Percentiles rank a stretch among this genome's conserved stretches.
phyloP scores from a whole-genome alignment of 148 eudicot species.

The Fallopia convolvulus region DNA sequence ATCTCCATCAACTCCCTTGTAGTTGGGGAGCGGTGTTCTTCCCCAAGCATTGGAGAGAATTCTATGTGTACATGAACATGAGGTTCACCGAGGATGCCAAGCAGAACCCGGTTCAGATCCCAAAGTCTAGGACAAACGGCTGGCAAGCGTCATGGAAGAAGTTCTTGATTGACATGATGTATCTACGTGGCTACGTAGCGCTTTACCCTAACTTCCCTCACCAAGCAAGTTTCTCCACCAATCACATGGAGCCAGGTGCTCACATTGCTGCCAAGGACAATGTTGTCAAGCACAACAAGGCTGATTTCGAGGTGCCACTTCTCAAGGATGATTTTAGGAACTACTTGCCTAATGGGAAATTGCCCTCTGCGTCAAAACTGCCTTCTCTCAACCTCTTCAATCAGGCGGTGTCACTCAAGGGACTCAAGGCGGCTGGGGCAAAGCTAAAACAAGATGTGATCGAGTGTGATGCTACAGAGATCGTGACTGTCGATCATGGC shows the following conservation, averaged over 20 bases:
- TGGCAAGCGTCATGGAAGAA: conserved; percentile 99
- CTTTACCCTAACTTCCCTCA: conserved; percentile 83
- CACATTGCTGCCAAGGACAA: conserved; percentile 87
- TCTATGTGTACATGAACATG: conserved; percentile 99
- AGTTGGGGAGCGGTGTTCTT: conserved; percentile 98
- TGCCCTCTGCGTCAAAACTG: conserved; percentile 75
- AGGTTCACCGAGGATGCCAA: conserved; percentile 87
- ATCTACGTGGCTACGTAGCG: conserved; percentile 77
- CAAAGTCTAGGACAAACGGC: conserved; percentile 84
- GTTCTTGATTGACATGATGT: conserved; percentile 95
- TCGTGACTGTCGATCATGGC: conserved; percentile 50
- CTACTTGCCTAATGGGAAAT: conserved; percentile 65
- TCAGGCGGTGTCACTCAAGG: conserved; percentile 77
- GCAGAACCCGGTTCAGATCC: conserved; percentile 87
- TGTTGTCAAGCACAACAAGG: conserved; percentile 59
- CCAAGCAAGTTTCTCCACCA: conserved; percentile 88
- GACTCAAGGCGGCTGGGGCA: conserved; percentile 84
- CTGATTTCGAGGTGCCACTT: conserved; percentile 86
- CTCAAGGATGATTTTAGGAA: conserved; percentile 53
- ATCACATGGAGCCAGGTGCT: conserved; percentile 96
- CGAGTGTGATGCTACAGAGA: conserved; percentile 42
- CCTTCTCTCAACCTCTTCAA: conserved; percentile 83
- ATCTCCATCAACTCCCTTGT: conserved; percentile 85
- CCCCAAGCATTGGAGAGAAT: conserved; percentile 96
- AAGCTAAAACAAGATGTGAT: conserved; percentile 79